Evolutionary conservation across 805 yeast genomes (phyloP), one percentile per base, ranked within the genome.

Genomic region (Yamadazyma akitaensis): DNA sequence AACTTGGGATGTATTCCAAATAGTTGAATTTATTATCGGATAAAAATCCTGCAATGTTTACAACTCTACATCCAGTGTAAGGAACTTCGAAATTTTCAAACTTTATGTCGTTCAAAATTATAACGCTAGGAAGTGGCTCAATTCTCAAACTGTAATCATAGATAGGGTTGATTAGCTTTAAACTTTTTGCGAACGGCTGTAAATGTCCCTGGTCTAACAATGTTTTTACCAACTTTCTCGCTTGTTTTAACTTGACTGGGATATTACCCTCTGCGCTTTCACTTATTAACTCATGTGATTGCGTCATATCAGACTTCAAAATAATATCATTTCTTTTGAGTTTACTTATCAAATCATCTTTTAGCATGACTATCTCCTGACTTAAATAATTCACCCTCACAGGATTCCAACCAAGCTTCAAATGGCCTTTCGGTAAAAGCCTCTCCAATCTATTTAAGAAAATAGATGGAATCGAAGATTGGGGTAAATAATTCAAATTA

Each of bases 181-280:
- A 66, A 18, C 72, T 64, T 16, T 71, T 64, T 2, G 81, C 67
- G 58, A 91, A 89, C 11, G 99, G 99, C 28, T 94, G 85, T 39
- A 94, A 62, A 58, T 81, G 85, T 0, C 94, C 94, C 65, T 94
- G 99, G 58, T 88, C 96, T 11, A 94, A 64, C 0, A 94, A 50
- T 0, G 97, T 90, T 52, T 86, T 84, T 14, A 85, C 88, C 2
- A 90, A 64, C 57, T 84, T 84, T 51, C 88, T 73, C 0, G 89
- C 80, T 60, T 84, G 86, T 36, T 68, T 65, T 2, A 78, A 62
- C 42, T 78, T 79, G 5, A 79, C 62, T 0, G 82, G 51, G 28
- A 72, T 51, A 42, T 62, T 65, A 7, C 56, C 59, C 14, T 39
- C 33, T 11, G 31, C 14, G 31, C 38, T 42, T 18, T 39, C 47